Conservation (phyloP, 108 stramenopile genomes). For the Bacterosira constricta region DNA sequence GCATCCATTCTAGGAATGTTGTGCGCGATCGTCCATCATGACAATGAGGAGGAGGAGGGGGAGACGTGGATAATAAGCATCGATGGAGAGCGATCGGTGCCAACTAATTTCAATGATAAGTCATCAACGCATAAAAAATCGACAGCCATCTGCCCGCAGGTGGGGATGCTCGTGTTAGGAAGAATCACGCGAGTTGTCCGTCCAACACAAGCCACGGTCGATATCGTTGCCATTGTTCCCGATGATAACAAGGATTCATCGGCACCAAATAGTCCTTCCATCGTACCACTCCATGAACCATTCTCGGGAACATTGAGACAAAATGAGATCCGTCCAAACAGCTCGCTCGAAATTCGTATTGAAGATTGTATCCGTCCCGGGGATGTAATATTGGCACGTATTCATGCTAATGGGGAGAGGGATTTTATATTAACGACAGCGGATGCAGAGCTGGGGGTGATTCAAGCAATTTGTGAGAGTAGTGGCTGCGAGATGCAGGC, state of each 20-base stretch:
- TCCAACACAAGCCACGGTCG: constrained; percentile 65
- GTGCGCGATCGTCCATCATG: constrained; percentile 5
- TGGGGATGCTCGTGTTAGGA: constrained; percentile 72
- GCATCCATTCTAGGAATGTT: constrained; percentile 60
- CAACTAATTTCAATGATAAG: neutral
- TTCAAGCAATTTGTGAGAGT: constrained; percentile 65
- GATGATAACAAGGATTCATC: neutral
- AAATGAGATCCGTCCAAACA: constrained; percentile 75
- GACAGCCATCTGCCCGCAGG: constrained; percentile 22
- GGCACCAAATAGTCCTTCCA: neutral
- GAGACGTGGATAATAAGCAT: constrained; percentile 29
- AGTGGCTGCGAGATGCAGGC: constrained; percentile 76
- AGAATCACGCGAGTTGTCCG: constrained; percentile 61
- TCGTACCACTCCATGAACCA: constrained; percentile 40
- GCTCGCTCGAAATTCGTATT: constrained; percentile 65
- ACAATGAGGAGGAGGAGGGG: neutral
- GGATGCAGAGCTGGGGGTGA: constrained; percentile 89
- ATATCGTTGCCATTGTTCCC: constrained; percentile 60
- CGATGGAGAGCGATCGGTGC: neutral
- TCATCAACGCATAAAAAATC: neutral
- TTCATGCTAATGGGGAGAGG: constrained; percentile 82
- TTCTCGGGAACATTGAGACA: constrained; percentile 53
- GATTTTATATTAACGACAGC: constrained; percentile 85
- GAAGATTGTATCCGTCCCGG: constrained; percentile 80
- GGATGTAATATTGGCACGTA: constrained; percentile 79